Evolutionary conservation across 1,139 yeast genomes (phyloP).

Genomic region (Hansenula lynferdii): DNA sequence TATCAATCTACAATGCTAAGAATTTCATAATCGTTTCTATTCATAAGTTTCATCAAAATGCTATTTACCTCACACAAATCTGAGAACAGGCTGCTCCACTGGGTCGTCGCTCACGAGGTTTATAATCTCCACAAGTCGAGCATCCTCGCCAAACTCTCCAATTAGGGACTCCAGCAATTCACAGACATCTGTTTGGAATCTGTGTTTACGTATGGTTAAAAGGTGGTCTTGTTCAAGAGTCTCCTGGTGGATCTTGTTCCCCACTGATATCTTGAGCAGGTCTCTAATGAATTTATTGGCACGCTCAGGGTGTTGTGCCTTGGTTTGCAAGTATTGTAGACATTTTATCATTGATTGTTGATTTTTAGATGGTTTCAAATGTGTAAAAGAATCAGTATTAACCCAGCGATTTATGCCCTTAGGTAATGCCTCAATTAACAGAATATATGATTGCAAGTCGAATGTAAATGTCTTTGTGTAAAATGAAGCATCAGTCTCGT

Average conservation of each 20-base stretch:
- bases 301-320: conserved; percentile 9
- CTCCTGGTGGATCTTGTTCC: neutral
- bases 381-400: neutral
- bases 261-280: neutral
- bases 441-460: conserved; percentile 4
- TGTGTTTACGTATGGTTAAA: neutral
- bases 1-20: no score
- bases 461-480: neutral
- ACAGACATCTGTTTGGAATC: neutral
- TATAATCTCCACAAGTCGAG: neutral
- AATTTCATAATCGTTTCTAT: no score
- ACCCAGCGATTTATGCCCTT: conserved; percentile 2
- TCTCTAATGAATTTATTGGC: neutral
- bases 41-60: no score
- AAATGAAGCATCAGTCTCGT: neutral
- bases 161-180: no score
- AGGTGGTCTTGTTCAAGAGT: neutral
- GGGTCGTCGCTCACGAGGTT: neutral
- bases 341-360: conserved; percentile 11
- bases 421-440: conserved; percentile 16
- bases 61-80: neutral
- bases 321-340: conserved; percentile 6
- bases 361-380: conserved; percentile 7
- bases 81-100: neutral
- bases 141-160: neutral